phyloP scores from a whole-genome alignment of 2,329 filamentous ascomycete species.

The Ceratocystis destructans region DNA sequence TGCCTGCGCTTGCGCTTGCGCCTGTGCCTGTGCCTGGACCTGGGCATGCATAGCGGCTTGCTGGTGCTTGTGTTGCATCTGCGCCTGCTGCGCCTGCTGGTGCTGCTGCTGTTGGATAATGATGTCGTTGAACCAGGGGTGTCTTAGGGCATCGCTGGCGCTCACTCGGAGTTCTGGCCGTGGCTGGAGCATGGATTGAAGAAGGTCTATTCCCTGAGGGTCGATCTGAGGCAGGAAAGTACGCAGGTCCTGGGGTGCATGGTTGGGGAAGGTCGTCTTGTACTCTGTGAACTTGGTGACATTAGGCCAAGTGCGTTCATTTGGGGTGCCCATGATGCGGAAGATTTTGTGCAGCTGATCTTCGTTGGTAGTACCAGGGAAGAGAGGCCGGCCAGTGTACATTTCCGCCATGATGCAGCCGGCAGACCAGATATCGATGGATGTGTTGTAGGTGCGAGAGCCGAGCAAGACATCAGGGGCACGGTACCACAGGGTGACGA shows the following conservation, averaged over 20 bases:
- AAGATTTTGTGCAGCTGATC: slow-evolving; percentile 97
- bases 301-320: slow-evolving; percentile 87
- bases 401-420: slow-evolving; percentile 99
- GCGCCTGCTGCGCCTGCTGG: slow-evolving; percentile 22
- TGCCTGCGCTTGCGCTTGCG: slow-evolving; percentile 9
- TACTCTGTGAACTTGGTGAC: slow-evolving; percentile 96
- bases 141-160: slow-evolving; percentile 70
- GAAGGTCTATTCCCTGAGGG: slow-evolving; percentile 67
- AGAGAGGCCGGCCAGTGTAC: slow-evolving; percentile 90
- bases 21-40: slow-evolving; percentile 26
- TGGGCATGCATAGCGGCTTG: slow-evolving; percentile 32
- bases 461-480: slow-evolving; percentile 91
- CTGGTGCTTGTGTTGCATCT: slow-evolving; percentile 22
- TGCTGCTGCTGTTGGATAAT: slow-evolving; percentile 42
- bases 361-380: slow-evolving; percentile 95
- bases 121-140: slow-evolving; percentile 82
- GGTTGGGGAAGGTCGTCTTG: slow-evolving; percentile 88
- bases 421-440: slow-evolving; percentile 98
- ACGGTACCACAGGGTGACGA: slow-evolving; percentile 95
- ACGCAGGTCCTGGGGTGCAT: slow-evolving; percentile 78
- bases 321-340: slow-evolving; percentile 94
- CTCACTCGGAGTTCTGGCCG: slow-evolving; percentile 84
- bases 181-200: slow-evolving; percentile 83
- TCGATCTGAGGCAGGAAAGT: slow-evolving; percentile 86
- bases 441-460: slow-evolving; percentile 95